These are phyloP conservation scores for Trebouxia gelatinosa DNA, from an alignment of 163 green algal genomes.

Conservation along the genomic window DNA sequence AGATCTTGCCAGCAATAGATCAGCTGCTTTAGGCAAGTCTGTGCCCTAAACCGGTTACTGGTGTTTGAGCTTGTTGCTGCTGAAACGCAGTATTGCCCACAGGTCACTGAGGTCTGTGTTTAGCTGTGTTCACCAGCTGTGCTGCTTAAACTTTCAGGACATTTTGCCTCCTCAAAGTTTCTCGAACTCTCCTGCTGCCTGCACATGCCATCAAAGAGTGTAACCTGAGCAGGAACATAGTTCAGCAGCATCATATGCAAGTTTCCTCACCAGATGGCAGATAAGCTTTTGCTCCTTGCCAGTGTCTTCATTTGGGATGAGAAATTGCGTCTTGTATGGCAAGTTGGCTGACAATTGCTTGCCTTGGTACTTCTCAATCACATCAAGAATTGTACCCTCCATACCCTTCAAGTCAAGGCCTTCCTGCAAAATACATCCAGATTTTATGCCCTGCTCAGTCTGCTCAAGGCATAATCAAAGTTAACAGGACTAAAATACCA, in stretches of 20 bases:
- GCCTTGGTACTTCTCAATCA: slow-evolving; percentile 63
- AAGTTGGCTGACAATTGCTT: slow-evolving; percentile 63
- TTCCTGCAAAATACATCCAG: slow-evolving; percentile 20
- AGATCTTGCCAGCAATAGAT: too few species aligned
- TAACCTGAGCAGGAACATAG: background rate
- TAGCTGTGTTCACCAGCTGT: too few species aligned
- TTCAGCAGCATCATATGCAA: background rate
- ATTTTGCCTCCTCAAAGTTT: too few species aligned
- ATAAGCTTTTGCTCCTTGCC: slow-evolving; percentile 57
- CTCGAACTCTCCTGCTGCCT: slow-evolving; percentile 10
- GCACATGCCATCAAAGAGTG: background rate
- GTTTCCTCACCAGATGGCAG: slow-evolving; percentile 53
- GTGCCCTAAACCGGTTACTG: too few species aligned
- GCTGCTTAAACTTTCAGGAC: too few species aligned
- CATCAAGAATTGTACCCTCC: slow-evolving; percentile 51
- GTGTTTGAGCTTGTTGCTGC: too few species aligned
- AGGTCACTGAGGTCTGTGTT: too few species aligned
- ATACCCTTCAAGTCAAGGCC: slow-evolving; percentile 66
- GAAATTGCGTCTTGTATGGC: slow-evolving; percentile 63
- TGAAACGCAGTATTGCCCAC: too few species aligned
- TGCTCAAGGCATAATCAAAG: background rate
- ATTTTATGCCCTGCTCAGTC: background rate
- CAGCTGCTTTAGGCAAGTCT: too few species aligned
- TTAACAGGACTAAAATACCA: background rate
- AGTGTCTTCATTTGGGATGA: slow-evolving; percentile 38